Percentiles rank a stretch among this genome's conserved stretches.
Conservation (phyloP, 306 rosid genomes). For the Gastrolobium bilobum region DNA sequence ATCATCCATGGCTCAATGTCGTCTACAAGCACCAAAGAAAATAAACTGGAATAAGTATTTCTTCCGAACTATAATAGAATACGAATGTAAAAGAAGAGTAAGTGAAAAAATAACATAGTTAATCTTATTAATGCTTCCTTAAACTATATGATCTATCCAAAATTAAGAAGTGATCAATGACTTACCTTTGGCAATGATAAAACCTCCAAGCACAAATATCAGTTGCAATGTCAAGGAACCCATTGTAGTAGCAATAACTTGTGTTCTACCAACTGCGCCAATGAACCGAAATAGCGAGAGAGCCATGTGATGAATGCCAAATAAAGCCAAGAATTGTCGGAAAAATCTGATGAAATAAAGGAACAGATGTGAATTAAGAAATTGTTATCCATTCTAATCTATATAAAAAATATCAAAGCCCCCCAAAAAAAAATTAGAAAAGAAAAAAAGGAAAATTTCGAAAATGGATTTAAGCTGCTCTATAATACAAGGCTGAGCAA, state of each 20-base stretch:
- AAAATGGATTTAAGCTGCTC: background rate
- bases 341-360: conserved; percentile 57
- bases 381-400: background rate
- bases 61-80: background rate
- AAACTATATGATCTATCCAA: background rate
- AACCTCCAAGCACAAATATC: conserved; percentile 69
- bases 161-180: conserved; percentile 10
- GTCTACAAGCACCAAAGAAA: conserved; percentile 53
- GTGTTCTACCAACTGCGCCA: conserved; percentile 68
- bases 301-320: conserved; percentile 71
- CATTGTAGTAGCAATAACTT: conserved; percentile 58
- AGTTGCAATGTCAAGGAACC: conserved; percentile 57
- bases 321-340: conserved; percentile 63
- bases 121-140: background rate
- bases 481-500: background rate
- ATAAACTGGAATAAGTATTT: background rate
- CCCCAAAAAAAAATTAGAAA: background rate
- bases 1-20: conserved; percentile 76
- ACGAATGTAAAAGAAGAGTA: background rate
- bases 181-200: conserved; percentile 63
- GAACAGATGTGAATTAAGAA: background rate
- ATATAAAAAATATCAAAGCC: background rate
- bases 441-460: background rate
- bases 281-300: conserved; percentile 64
- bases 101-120: background rate